These are phyloP conservation scores for Russula abietina DNA, from an alignment of 768 basidiomycete genomes.

Conservation along the genomic window DNA sequence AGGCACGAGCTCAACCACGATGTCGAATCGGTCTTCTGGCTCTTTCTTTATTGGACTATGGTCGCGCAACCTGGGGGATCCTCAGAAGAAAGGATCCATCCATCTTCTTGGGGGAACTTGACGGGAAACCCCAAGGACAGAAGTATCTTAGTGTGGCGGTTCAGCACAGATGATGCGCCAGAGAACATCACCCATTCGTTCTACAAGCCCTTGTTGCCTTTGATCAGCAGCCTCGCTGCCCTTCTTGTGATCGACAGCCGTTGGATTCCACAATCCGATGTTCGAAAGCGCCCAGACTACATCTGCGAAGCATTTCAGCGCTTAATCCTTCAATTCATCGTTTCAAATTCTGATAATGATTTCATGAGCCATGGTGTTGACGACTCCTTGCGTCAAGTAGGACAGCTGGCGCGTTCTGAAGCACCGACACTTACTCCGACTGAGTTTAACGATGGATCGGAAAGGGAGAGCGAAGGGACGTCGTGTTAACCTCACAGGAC, in stretches of 20 bases:
- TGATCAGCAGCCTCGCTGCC: not conserved
- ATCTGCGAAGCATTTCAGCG: too few relatives aligned
- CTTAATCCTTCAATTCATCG: too few relatives aligned
- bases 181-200: not conserved
- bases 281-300: too few relatives aligned
- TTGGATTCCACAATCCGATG: too few relatives aligned
- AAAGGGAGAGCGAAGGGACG: not conserved
- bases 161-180: not conserved
- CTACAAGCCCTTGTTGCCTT: not conserved
- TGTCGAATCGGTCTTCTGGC: not conserved
- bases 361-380: too few relatives aligned
- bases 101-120: not conserved
- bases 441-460: not conserved
- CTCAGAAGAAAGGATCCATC: too few relatives aligned
- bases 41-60: too few relatives aligned
- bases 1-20: conserved; percentile 2
- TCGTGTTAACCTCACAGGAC: not conserved
- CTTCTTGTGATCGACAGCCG: not conserved
- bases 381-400: too few relatives aligned
- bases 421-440: not conserved
- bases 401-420: too few relatives aligned
- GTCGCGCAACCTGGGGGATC: too few relatives aligned
- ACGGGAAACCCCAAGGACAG: not conserved
- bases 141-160: too few relatives aligned
- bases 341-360: too few relatives aligned